A percentile compares a stretch with the other conserved stretches of the same genome.
phyloP scores from a whole-genome alignment of 208 protist species.

The Trypanosoma platydactyli region DNA sequence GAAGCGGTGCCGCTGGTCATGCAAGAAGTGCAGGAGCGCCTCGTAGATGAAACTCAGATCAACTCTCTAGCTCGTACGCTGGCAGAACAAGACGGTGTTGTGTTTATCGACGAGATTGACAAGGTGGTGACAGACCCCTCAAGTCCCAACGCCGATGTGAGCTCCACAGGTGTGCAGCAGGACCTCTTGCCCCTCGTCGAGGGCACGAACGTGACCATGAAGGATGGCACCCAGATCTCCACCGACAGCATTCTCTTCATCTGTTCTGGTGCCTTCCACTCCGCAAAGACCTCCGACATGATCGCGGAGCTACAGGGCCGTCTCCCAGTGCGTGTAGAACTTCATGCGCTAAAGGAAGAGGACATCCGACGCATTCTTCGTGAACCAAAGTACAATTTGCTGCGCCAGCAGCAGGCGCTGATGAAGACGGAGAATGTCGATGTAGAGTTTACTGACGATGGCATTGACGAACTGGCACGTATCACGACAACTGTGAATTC shows the following conservation, averaged over 20 bases:
- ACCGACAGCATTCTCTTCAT: conserved; percentile 98
- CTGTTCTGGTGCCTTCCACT: conserved; percentile 96
- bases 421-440: conserved; percentile 95
- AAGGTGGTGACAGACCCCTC: conserved; percentile 91
- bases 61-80: conserved; percentile 76
- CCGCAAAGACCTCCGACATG: conserved; percentile 91
- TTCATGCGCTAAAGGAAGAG: conserved; percentile 93
- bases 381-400: conserved; percentile 95
- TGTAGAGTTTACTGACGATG: conserved; percentile 92
- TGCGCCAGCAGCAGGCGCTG: conserved; percentile 91
- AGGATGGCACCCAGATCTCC: conserved; percentile 94
- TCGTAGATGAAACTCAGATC: conserved; percentile 89
- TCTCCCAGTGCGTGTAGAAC: conserved; percentile 97
- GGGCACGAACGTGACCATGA: conserved; percentile 95
- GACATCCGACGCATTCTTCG: conserved; percentile 97
- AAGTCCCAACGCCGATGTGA: conserved; percentile 77
- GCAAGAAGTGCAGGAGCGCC: conserved; percentile 88
- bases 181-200: conserved; percentile 98
- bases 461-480: conserved; percentile 89
- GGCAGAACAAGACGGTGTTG: conserved; percentile 95
- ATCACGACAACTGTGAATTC: conserved; percentile 92
- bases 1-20: conserved; percentile 83
- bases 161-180: conserved; percentile 96
- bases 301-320: conserved; percentile 96
- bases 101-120: conserved; percentile 99